Conservation (phyloP, 805 yeast species). For the Saccharomycopsis selenospora region DNA sequence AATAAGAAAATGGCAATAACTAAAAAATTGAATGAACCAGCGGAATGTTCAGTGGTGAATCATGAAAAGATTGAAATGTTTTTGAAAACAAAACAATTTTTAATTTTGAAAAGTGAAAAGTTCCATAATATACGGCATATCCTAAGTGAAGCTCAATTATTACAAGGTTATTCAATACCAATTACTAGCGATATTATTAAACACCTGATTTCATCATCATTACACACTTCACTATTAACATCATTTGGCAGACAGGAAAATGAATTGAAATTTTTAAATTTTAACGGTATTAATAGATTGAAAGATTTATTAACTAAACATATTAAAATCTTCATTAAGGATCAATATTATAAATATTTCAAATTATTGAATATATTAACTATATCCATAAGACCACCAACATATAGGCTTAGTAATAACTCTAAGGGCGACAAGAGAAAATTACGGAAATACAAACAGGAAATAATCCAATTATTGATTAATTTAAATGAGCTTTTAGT, state of each 20-base stretch:
- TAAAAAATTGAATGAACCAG: background rate
- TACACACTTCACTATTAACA: too few relatives aligned
- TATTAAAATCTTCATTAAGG: background rate
- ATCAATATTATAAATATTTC: background rate
- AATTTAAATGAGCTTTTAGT: background rate
- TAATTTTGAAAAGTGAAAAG: background rate
- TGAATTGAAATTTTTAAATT: background rate
- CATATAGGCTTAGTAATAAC: too few relatives aligned
- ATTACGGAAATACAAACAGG: background rate
- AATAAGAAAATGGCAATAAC: background rate
- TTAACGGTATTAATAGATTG: background rate
- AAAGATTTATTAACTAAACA: background rate
- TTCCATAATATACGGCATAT: background rate
- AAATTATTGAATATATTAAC: background rate
- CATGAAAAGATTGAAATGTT: background rate
- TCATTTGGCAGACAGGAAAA: background rate
- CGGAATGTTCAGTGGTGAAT: background rate
- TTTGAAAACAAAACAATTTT: background rate
- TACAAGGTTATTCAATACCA: conserved; percentile 1
- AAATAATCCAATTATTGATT: background rate
- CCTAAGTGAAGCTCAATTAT: background rate
- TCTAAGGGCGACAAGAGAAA: too few relatives aligned
- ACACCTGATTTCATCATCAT: too few relatives aligned
- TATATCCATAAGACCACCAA: background rate
- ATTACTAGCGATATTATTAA: background rate